phyloP scores from a whole-genome alignment of 352 stramenopile genomes.

The Proteromonas lacertae region DNA sequence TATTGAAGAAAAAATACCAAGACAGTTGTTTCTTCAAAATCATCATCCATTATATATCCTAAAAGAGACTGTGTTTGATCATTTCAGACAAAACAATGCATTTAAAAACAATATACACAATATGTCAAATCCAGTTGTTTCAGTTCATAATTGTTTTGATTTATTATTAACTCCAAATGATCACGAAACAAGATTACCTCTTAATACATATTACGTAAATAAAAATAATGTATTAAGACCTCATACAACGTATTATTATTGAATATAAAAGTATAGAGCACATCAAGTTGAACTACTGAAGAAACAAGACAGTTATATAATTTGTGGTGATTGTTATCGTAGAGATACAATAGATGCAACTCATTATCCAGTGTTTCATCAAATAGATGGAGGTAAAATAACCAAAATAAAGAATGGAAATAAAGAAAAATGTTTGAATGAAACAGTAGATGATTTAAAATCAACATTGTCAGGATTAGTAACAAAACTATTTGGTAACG shows the following conservation, averaged over 20 bases:
- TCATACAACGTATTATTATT: no score
- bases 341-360: constrained; percentile 89
- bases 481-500: constrained; percentile 39
- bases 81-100: no score
- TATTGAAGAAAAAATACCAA: no score
- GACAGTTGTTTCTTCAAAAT: no score
- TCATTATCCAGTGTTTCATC: constrained; percentile 97
- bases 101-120: no score
- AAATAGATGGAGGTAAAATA: constrained; percentile 10
- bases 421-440: not conserved
- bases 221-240: constrained; percentile 8
- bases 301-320: no score
- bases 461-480: constrained; percentile 65
- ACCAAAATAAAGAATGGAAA: no score
- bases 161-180: constrained; percentile 36
- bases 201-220: constrained; percentile 61
- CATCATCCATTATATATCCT: no score
- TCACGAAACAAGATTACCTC: constrained; percentile 40
- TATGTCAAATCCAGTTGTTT: constrained; percentile 36
- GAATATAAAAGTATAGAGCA: no score
- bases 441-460: constrained; percentile 71
- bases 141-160: constrained; percentile 48
- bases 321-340: constrained; percentile 19
- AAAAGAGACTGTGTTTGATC: no score
- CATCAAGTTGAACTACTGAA: no score